Percentiles rank a stretch among this genome's conserved stretches.
Conservation (phyloP, 768 basidiomycete species). For the Boletus coccyginus region DNA sequence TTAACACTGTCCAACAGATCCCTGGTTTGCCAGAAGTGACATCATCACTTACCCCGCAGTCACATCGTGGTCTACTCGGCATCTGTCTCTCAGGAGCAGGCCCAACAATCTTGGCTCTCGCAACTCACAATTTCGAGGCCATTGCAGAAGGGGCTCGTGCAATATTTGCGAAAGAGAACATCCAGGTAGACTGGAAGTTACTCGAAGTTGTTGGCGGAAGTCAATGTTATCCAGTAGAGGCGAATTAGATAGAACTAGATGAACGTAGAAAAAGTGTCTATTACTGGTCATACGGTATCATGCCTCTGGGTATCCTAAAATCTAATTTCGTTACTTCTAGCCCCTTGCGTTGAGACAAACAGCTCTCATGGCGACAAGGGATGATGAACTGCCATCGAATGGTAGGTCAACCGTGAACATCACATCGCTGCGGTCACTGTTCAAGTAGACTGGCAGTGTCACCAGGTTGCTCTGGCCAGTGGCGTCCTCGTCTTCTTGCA, state of each 20-base stretch:
- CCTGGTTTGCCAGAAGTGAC: constrained; percentile 95
- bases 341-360: constrained; percentile 87
- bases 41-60: constrained; percentile 77
- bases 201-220: constrained; percentile 60
- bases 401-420: constrained; percentile 87
- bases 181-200: constrained; percentile 90
- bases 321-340: constrained; percentile 28
- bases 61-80: constrained; percentile 93
- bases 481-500: constrained; percentile 50
- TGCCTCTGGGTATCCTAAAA: constrained; percentile 20
- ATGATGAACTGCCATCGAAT: constrained; percentile 62
- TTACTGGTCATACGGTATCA: constrained; percentile 19
- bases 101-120: constrained; percentile 94
- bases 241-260: constrained; percentile 11
- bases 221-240: constrained; percentile 18
- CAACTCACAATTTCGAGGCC: constrained; percentile 76
- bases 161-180: constrained; percentile 67
- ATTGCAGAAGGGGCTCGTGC: constrained; percentile 80
- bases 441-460: constrained; percentile 90
- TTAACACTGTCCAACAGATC: constrained; percentile 52
- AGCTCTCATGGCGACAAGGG: constrained; percentile 81
- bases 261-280: constrained; percentile 7
- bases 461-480: constrained; percentile 44
- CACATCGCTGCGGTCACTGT: constrained; percentile 84
- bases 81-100: constrained; percentile 98